A percentile compares a stretch with the other conserved stretches of the same genome.
phyloP scores from a whole-genome alignment of 106 monocot genomes.

The Dendrobium catenatum region DNA sequence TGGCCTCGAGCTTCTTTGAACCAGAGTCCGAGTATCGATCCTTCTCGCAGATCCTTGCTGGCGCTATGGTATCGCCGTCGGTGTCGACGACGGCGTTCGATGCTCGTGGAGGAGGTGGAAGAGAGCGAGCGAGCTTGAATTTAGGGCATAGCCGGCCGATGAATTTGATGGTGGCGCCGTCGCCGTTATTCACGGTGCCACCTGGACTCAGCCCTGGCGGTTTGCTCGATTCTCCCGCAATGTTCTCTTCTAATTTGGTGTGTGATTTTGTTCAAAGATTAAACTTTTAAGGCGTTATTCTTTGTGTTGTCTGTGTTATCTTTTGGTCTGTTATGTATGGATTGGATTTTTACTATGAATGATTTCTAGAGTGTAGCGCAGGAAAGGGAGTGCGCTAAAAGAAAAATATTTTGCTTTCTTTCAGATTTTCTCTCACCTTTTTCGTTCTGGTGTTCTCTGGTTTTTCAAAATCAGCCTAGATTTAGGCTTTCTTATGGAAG shows the following conservation, averaged over 20 bases:
- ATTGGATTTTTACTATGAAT: not conserved
- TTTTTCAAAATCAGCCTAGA: not conserved
- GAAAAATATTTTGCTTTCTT: no score
- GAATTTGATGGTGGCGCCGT: slow-evolving; percentile 4
- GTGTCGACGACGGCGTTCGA: not conserved
- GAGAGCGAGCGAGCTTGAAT: not conserved
- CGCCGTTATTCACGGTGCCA: slow-evolving; percentile 26
- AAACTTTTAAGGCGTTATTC: not conserved
- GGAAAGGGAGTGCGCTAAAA: no score
- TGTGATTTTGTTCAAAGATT: not conserved
- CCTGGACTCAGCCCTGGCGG: slow-evolving; percentile 30
- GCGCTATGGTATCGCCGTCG: slow-evolving; percentile 27
- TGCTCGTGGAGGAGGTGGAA: not conserved
- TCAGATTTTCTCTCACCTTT: not conserved
- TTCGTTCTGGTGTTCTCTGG: not conserved
- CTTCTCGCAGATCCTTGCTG: slow-evolving; percentile 50
- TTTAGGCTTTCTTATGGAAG: not conserved
- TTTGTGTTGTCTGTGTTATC: not conserved
- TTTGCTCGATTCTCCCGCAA: slow-evolving; percentile 29
- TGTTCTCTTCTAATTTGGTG: slow-evolving; percentile 19
- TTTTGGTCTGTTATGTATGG: not conserved
- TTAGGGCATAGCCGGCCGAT: slow-evolving; percentile 11
- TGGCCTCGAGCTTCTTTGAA: slow-evolving; percentile 37
- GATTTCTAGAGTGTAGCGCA: no score
- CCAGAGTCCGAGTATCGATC: slow-evolving; percentile 29